These are phyloP conservation scores for Chionographis japonica DNA, from an alignment of 106 monocot species.

Conservation along the genomic window DNA sequence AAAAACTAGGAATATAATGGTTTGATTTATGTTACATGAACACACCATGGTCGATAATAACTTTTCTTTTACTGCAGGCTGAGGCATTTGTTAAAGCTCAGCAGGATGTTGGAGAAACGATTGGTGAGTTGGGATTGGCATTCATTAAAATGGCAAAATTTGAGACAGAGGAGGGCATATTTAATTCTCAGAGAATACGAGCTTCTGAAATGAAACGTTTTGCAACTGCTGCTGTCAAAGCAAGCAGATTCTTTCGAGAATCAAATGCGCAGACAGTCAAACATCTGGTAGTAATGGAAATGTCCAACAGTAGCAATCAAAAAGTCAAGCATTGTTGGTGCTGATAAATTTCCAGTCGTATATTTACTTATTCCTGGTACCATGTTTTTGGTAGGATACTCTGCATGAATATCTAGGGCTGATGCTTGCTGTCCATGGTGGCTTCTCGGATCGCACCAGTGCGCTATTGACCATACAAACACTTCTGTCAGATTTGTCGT, in stretches of 20 bases:
- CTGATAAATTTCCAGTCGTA: background rate
- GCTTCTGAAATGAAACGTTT: slow-evolving; percentile 56
- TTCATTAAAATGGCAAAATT: slow-evolving; percentile 88
- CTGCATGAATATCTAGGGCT: slow-evolving; percentile 87
- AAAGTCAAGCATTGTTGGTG: too few relatives aligned
- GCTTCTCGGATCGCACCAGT: slow-evolving; percentile 81
- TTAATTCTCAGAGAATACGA: slow-evolving; percentile 62
- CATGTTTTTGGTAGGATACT: slow-evolving; percentile 54
- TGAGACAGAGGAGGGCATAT: slow-evolving; percentile 65
- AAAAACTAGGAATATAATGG: too few relatives aligned
- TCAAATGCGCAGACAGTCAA: slow-evolving; percentile 65
- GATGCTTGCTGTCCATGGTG: slow-evolving; percentile 77
- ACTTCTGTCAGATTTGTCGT: slow-evolving; percentile 68
- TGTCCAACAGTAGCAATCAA: background rate
- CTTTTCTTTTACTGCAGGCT: slow-evolving; percentile 39
- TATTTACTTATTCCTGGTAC: background rate
- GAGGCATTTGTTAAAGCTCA: slow-evolving; percentile 87
- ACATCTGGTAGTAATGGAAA: slow-evolving; percentile 49
- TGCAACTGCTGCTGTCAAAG: slow-evolving; percentile 70
- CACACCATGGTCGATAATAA: background rate
- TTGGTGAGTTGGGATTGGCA: slow-evolving; percentile 86
- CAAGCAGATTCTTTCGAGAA: slow-evolving; percentile 75
- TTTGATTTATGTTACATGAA: too few relatives aligned
- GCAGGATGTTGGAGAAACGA: slow-evolving; percentile 76
- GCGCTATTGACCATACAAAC: slow-evolving; percentile 78